A percentile compares a stretch with the other conserved stretches of the same genome.
Evolutionary conservation across 768 basidiomycete genomes (phyloP).

Genomic region (Fistulinella prunicolor): DNA sequence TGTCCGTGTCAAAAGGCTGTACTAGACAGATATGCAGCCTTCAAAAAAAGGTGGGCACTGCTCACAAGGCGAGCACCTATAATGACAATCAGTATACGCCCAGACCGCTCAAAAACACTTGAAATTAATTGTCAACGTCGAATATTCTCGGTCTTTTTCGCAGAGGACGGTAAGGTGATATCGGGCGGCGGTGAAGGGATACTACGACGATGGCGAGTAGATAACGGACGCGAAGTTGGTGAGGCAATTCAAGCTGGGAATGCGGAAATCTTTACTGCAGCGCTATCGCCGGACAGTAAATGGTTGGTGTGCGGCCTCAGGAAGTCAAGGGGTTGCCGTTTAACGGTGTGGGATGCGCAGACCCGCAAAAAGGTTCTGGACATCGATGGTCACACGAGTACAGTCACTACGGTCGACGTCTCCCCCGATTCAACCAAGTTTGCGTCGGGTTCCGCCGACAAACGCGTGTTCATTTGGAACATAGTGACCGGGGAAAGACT

Average conservation of each 20-base stretch:
- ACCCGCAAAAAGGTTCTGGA: not conserved
- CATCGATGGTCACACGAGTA: not conserved
- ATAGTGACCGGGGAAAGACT: not conserved
- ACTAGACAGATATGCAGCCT: too few species aligned
- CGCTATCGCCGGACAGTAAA: not conserved
- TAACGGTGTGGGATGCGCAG: constrained; percentile 1
- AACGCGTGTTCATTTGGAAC: not conserved
- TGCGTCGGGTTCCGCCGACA: not conserved
- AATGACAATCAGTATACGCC: not conserved
- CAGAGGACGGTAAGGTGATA: not conserved
- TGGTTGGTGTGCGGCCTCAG: not conserved
- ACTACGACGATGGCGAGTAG: not conserved
- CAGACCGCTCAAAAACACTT: not conserved
- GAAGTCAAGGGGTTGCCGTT: too few species aligned
- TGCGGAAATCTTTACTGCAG: not conserved
- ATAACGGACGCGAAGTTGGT: not conserved
- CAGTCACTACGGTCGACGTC: not conserved
- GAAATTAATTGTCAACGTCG: not conserved
- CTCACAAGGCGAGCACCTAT: too few species aligned
- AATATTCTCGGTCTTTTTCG: not conserved
- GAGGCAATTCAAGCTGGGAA: not conserved
- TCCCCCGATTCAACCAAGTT: not conserved
- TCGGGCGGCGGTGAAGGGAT: not conserved
- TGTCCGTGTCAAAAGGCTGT: too few species aligned
- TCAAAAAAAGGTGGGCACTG: too few species aligned